Evolutionary conservation across 2,329 filamentous ascomycete species (phyloP), one percentile per base, ranked within the genome.

Genomic region (Simplicillium aogashimaense): DNA sequence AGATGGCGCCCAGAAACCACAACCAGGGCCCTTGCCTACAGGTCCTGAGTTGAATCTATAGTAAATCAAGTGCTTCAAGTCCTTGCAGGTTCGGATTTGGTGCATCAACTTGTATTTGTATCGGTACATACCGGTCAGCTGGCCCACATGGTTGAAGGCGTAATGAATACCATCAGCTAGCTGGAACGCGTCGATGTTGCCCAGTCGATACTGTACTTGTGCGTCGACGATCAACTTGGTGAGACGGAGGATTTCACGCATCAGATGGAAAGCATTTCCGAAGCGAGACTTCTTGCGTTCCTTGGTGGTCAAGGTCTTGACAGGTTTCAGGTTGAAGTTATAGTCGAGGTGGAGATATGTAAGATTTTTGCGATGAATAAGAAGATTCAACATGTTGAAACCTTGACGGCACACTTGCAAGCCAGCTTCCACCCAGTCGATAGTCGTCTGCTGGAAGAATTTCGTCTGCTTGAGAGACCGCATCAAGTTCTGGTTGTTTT

Each of bases 101-200:
- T 98, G 92, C 92, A 98, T 98, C 42, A 98, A 74, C 72, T 98
- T 98, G 71, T 98, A 98, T 72, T 98, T 98, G 76, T 98, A 98
- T 45, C 92, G 84, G 66, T 98, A 98, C 92, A 98, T 98, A 59
- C 92, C 92, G 13, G 92, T 98, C 45, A 98, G 71, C 63, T 98
- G 94, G 46, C 92, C 92, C 42, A 98, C 92, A 53, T 98, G 92
- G 65, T 98, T 98, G 69, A 98, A 98, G 14, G 92, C 94, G 53
- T 98, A 98, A n/a, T 97, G 71, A 42, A 98, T 98, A 61, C 92
- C 92, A 61, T 98, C 92, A 3, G 92, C 92, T 48, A 98, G 80
- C 61, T 98, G 92, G 70, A 98, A 98, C 30, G 94, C 92, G 61
- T 98, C 92, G 47, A 98, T 97, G 55, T 98, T 98, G 43, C 94